Percentiles rank a stretch among this genome's conserved stretches.
Conservation (phyloP, 805 yeast genomes). For the Metschnikowia lunata region DNA sequence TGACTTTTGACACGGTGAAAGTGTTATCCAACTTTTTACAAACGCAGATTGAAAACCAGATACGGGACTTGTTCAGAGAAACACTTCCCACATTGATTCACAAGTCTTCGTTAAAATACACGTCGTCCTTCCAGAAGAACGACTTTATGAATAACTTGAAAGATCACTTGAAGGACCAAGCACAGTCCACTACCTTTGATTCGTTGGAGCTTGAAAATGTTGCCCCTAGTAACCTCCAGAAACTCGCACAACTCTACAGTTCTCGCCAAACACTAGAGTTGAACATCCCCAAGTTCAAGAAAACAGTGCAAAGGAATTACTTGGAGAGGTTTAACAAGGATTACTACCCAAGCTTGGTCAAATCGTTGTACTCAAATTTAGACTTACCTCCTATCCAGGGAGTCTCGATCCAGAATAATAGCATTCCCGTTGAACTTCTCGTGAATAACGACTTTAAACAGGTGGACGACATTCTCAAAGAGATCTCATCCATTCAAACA, state of each 20-base stretch:
- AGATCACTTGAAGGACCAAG: conserved; percentile 13
- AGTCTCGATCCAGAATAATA: conserved; percentile 22
- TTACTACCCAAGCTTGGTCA: conserved; percentile 33
- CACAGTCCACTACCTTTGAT: conserved; percentile 1
- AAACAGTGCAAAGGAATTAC: conserved; percentile 55
- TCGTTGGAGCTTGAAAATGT: conserved; percentile 13
- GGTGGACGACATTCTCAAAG: conserved; percentile 34
- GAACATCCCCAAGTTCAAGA: conserved; percentile 53
- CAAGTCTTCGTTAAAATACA: conserved; percentile 61
- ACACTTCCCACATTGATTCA: conserved; percentile 78
- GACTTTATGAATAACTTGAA: conserved; percentile 20
- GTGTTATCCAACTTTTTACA: conserved; percentile 82
- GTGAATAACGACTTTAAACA: conserved; percentile 23
- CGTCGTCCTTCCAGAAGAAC: conserved; percentile 18
- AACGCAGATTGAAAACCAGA: conserved; percentile 75
- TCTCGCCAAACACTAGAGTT: conserved; percentile 81
- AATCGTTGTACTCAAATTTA: conserved; percentile 33
- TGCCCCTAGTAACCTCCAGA: conserved; percentile 48
- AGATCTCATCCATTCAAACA: conserved; percentile 45
- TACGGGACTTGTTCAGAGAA: conserved; percentile 76
- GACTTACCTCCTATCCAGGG: conserved; percentile 26
- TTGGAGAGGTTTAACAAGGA: conserved; percentile 40
- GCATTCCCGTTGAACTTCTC: conserved; percentile 38
- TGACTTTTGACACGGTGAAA: conserved; percentile 82
- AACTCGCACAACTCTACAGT: conserved; percentile 45